Evolutionary conservation across 352 stramenopile species (phyloP).

Genomic region (Phytophthora pluvialis): DNA sequence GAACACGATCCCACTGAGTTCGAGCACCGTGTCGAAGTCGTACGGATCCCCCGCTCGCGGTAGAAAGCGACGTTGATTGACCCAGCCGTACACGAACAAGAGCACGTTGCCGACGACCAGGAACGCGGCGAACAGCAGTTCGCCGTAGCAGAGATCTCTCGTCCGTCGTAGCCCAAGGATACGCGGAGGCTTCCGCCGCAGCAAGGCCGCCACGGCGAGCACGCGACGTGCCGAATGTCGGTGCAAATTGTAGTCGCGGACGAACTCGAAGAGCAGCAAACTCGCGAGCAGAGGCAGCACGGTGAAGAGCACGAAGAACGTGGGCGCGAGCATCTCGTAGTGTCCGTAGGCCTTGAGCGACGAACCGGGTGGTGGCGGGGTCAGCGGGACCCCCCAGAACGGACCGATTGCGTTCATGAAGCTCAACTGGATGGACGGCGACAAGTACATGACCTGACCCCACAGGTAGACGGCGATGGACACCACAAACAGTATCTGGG

Average conservation of each 20-base stretch:
- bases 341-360: conserved; percentile 37
- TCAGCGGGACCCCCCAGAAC: conserved; percentile 40
- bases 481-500: conserved; percentile 41
- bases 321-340: conserved; percentile 61
- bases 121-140: conserved; percentile 60
- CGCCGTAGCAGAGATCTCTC: conserved; percentile 57
- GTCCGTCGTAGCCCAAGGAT: conserved; percentile 17
- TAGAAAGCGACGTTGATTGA: conserved; percentile 43
- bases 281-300: conserved; percentile 51
- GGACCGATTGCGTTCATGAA: conserved; percentile 36
- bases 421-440: conserved; percentile 41
- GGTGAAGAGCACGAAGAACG: conserved; percentile 61
- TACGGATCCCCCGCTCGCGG: conserved; percentile 38
- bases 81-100: conserved; percentile 61
- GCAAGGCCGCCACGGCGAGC: conserved; percentile 44
- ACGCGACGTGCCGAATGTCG: conserved; percentile 44
- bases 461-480: conserved; percentile 51
- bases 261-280: conserved; percentile 50
- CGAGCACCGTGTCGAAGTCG: conserved; percentile 53
- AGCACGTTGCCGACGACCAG: conserved; percentile 58
- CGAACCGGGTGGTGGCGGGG: conserved; percentile 31
- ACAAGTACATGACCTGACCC: conserved; percentile 50
- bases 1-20: conserved; percentile 50
- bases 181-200: conserved; percentile 53
- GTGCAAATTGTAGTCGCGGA: conserved; percentile 50